phyloP scores from a whole-genome alignment of 208 protist species.

The Phytomonas francai region DNA sequence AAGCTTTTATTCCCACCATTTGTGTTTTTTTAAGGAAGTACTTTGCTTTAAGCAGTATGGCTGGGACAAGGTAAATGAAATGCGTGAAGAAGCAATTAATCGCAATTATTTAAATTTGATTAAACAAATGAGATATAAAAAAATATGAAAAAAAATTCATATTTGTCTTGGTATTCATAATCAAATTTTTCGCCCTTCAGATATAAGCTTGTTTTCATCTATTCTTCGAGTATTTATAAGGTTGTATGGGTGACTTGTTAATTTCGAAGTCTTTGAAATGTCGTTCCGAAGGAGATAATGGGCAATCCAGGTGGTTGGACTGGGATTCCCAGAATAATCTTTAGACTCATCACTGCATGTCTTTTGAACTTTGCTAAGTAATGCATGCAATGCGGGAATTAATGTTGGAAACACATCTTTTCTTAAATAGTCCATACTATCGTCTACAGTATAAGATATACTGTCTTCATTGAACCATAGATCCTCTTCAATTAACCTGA shows the following conservation, averaged over 20 bases:
- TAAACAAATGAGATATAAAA: not conserved
- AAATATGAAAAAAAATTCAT: slow-evolving; percentile 1
- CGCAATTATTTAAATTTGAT: slow-evolving; percentile 3
- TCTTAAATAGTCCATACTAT: slow-evolving; percentile 46
- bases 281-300: slow-evolving; percentile 80
- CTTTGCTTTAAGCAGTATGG: not conserved
- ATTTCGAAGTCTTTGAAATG: slow-evolving; percentile 24
- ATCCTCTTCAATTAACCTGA: slow-evolving; percentile 63
- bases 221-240: slow-evolving; percentile 30
- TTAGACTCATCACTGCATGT: slow-evolving; percentile 4
- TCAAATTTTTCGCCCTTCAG: not conserved
- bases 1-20: not conserved
- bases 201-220: not conserved
- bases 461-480: slow-evolving; percentile 44
- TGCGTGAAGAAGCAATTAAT: slow-evolving; percentile 1
- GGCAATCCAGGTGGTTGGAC: slow-evolving; percentile 66
- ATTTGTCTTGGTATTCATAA: not conserved
- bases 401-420: slow-evolving; percentile 69
- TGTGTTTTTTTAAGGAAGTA: not conserved
- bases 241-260: slow-evolving; percentile 45
- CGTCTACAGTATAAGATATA: slow-evolving; percentile 12
- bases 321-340: slow-evolving; percentile 18
- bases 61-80: not conserved
- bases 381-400: slow-evolving; percentile 56
- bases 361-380: slow-evolving; percentile 24